phyloP scores from a whole-genome alignment of 2,329 filamentous ascomycete genomes.

The Claviceps fusiformis region DNA sequence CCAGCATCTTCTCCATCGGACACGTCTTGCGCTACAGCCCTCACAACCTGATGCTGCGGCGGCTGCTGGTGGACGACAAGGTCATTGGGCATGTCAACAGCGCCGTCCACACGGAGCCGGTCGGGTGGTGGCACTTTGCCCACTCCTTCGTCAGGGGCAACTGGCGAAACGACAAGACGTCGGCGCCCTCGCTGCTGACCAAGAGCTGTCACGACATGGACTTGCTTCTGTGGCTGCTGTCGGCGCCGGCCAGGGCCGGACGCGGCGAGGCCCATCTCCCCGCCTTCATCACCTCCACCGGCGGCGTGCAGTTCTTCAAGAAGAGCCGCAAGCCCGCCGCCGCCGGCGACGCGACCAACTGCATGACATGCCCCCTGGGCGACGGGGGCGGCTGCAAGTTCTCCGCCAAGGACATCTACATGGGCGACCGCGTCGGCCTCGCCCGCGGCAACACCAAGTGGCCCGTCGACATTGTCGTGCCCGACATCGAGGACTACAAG shows the following conservation, averaged over 20 bases:
- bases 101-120: constrained; percentile 82
- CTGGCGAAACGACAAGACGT: constrained; percentile 69
- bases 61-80: constrained; percentile 59
- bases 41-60: constrained; percentile 75
- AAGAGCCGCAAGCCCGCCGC: constrained; percentile 58
- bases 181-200: constrained; percentile 73
- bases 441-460: constrained; percentile 55
- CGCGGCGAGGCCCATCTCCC: constrained; percentile 54
- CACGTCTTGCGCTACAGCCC: constrained; percentile 90
- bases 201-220: constrained; percentile 97
- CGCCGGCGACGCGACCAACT: constrained; percentile 74
- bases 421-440: constrained; percentile 50
- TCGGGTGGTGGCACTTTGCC: constrained; percentile 92
- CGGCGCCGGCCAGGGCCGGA: constrained; percentile 44
- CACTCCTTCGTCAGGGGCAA: constrained; percentile 89
- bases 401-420: constrained; percentile 72
- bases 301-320: constrained; percentile 66
- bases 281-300: constrained; percentile 58
- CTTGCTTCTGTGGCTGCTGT: constrained; percentile 80
- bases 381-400: constrained; percentile 70
- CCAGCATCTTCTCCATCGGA: constrained; percentile 69
- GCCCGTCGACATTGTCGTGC: constrained; percentile 82
- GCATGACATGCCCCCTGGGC: constrained; percentile 54
- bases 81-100: constrained; percentile 76
- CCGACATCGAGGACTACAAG: constrained; percentile 74